Percentiles rank a stretch among this genome's conserved stretches.
phyloP scores from a whole-genome alignment of 2,329 filamentous ascomycete genomes.

The Claviceps paspali region DNA sequence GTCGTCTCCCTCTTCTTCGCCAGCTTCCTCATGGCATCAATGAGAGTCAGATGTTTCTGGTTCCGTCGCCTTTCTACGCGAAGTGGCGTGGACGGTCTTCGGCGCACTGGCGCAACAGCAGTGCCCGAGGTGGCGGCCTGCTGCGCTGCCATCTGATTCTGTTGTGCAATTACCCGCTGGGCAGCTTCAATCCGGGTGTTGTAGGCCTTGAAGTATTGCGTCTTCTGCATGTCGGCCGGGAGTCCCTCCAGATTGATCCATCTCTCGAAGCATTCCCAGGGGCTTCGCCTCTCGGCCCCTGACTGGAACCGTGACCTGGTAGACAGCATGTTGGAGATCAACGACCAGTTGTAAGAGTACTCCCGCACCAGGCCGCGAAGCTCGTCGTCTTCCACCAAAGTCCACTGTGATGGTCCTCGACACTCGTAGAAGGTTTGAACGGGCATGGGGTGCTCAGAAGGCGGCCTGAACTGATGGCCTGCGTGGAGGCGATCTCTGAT shows the following conservation, averaged over 20 bases:
- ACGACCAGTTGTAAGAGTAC: slow-evolving; percentile 93
- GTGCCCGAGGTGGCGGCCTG: slow-evolving; percentile 30
- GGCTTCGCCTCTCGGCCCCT: slow-evolving; percentile 75
- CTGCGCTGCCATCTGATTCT: slow-evolving; percentile 35
- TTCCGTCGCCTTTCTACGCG: slow-evolving; percentile 77
- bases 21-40: slow-evolving; percentile 90
- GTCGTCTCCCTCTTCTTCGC: slow-evolving; percentile 85
- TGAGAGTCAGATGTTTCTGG: slow-evolving; percentile 71
- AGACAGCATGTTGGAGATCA: slow-evolving; percentile 70
- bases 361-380: slow-evolving; percentile 73
- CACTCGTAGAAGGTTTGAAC: slow-evolving; percentile 80
- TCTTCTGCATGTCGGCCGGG: slow-evolving; percentile 86
- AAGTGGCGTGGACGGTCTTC: slow-evolving; percentile 63
- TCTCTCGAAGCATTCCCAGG: slow-evolving; percentile 97
- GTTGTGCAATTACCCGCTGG: slow-evolving; percentile 37
- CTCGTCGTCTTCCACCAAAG: slow-evolving; percentile 77
- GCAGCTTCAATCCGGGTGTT: slow-evolving; percentile 45
- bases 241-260: slow-evolving; percentile 88
- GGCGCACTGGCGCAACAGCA: slow-evolving; percentile 28
- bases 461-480: slow-evolving; percentile 83
- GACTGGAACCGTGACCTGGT: slow-evolving; percentile 66
- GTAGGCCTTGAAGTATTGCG: slow-evolving; percentile 76
- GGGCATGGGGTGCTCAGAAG: slow-evolving; percentile 84
- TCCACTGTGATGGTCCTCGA: slow-evolving; percentile 81
- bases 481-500: slow-evolving; percentile 83